Conservation (phyloP, 2,329 filamentous ascomycete species). For the Ophiostoma quercus region DNA sequence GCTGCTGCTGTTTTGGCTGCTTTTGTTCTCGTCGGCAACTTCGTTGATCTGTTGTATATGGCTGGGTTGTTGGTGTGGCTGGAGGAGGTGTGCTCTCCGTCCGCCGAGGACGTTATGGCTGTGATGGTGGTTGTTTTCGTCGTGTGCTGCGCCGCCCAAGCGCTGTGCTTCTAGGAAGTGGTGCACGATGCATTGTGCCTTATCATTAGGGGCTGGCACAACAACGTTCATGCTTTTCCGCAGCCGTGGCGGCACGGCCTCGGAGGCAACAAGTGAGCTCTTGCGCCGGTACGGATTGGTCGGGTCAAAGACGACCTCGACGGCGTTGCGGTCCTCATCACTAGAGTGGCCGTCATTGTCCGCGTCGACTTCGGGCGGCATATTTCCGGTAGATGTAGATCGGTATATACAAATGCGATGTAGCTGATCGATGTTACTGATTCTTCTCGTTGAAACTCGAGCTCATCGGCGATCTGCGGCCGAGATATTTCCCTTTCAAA, state of each 20-base stretch:
- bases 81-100: not conserved
- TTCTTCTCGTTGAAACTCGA: not conserved
- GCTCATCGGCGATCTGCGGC: not conserved
- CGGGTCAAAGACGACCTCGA: slow-evolving; percentile 60
- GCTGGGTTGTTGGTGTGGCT: not conserved
- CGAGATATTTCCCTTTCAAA: not conserved
- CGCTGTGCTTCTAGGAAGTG: slow-evolving; percentile 57
- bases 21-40: not conserved
- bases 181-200: slow-evolving; percentile 60
- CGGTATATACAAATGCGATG: not conserved
- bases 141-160: slow-evolving; percentile 31
- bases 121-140: slow-evolving; percentile 19
- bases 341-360: slow-evolving; percentile 40
- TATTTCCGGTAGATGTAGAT: not conserved
- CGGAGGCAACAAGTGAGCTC: slow-evolving; percentile 56
- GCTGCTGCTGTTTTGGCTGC: slow-evolving; percentile 20
- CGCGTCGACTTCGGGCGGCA: slow-evolving; percentile 20
- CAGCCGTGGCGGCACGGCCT: slow-evolving; percentile 39
- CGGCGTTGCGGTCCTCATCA: slow-evolving; percentile 47
- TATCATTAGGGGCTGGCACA: slow-evolving; percentile 30
- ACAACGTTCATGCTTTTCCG: slow-evolving; percentile 28
- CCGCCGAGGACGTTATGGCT: not conserved
- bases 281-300: slow-evolving; percentile 59
- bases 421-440: not conserved
- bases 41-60: not conserved